phyloP scores from a whole-genome alignment of 2,329 filamentous ascomycete genomes.

The Botrytis fabae region DNA sequence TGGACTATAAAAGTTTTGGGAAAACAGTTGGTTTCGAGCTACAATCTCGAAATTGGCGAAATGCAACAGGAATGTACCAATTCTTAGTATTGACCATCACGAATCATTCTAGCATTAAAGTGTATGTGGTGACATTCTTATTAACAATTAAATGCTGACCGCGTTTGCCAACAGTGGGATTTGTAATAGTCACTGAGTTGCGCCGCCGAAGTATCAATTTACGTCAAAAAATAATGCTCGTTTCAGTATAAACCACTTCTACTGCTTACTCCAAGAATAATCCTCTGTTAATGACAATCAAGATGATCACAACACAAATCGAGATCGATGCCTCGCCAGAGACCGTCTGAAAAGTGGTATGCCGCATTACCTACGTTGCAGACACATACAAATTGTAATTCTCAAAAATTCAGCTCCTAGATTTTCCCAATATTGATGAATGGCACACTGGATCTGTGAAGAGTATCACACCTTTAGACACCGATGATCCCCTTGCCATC shows the following conservation, averaged over 20 bases:
- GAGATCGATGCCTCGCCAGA: conserved; percentile 4
- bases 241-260: background rate
- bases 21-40: background rate
- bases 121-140: background rate
- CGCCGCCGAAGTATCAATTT: background rate
- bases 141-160: background rate
- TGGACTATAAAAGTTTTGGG: background rate
- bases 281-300: background rate
- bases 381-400: background rate
- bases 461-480: background rate
- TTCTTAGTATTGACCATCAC: background rate
- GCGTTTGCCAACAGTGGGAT: background rate
- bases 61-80: background rate
- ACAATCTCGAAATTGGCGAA: background rate
- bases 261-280: background rate
- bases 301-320: conserved; percentile 11
- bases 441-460: background rate
- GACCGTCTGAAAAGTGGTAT: background rate
- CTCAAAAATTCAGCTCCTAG: background rate
- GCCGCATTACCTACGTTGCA: background rate
- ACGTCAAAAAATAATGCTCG: background rate
- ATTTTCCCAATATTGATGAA: background rate
- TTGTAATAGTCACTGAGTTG: background rate
- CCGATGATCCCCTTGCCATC: background rate
- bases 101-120: background rate